Evolutionary conservation across 306 rosid species (phyloP).

Genomic region (Senna tora): DNA sequence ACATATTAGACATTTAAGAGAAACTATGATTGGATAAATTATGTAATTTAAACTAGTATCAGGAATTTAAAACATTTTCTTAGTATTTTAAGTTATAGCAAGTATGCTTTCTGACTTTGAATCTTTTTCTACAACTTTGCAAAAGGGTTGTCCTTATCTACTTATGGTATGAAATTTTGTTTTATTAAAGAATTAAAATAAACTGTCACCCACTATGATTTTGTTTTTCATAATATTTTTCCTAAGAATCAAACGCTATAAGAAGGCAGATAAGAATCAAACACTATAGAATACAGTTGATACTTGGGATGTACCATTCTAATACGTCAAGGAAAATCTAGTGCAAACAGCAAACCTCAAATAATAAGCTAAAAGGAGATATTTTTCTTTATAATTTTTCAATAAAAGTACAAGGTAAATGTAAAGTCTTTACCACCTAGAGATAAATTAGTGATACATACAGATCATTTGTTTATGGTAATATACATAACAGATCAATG

Average conservation of each 20-base stretch:
- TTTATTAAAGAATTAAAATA: not conserved
- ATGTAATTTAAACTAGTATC: not conserved
- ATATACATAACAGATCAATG: slow-evolving; percentile 16
- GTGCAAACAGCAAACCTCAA: slow-evolving; percentile 26
- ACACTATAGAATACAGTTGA: too few relatives aligned
- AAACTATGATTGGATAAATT: slow-evolving; percentile 22
- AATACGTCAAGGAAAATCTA: slow-evolving; percentile 24
- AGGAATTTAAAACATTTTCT: slow-evolving; percentile 27
- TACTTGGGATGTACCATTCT: too few relatives aligned
- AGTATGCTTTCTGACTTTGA: slow-evolving; percentile 14
- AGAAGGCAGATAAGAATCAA: not conserved
- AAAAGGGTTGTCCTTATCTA: slow-evolving; percentile 1
- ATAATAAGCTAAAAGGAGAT: slow-evolving; percentile 18
- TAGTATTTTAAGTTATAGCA: slow-evolving; percentile 1
- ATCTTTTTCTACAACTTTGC: slow-evolving; percentile 16
- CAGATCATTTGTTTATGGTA: too few relatives aligned
- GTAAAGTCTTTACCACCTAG: slow-evolving; percentile 17
- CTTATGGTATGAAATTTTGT: not conserved
- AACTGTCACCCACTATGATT: not conserved
- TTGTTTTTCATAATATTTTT: not conserved
- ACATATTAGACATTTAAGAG: slow-evolving; percentile 30
- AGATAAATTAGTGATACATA: slow-evolving; percentile 12
- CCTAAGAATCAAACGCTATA: not conserved
- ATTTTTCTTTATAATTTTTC: not conserved
- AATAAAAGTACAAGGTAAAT: not conserved